Evolutionary conservation across 2,329 filamentous ascomycete species (phyloP).

Genomic region (Talaromyces sp.): DNA sequence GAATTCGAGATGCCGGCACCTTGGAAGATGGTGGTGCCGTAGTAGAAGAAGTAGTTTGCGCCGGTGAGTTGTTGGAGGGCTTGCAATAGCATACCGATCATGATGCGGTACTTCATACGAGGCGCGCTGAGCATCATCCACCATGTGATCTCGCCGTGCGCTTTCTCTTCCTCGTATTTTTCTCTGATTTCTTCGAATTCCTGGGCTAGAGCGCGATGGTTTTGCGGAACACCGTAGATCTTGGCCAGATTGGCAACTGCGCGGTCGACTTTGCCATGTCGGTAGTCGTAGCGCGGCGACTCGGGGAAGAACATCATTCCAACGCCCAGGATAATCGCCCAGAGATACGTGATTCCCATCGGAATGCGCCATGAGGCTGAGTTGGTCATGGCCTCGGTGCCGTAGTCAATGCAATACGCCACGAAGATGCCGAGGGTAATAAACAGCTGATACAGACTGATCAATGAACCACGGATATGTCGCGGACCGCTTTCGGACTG

Average conservation of each 20-base stretch:
- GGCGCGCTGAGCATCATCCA: slow-evolving; percentile 40
- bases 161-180: slow-evolving; percentile 53
- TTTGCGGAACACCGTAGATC: slow-evolving; percentile 52
- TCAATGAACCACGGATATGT: slow-evolving; percentile 44
- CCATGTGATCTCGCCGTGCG: slow-evolving; percentile 33
- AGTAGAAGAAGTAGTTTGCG: slow-evolving; percentile 54
- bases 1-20: slow-evolving; percentile 63
- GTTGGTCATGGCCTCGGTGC: slow-evolving; percentile 32
- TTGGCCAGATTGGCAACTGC: slow-evolving; percentile 52
- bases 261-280: slow-evolving; percentile 51
- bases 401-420: slow-evolving; percentile 48
- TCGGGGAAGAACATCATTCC: slow-evolving; percentile 57
- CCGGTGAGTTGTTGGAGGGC: slow-evolving; percentile 46
- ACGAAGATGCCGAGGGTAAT: slow-evolving; percentile 47
- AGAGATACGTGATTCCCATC: slow-evolving; percentile 58
- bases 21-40: slow-evolving; percentile 63
- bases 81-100: slow-evolving; percentile 42
- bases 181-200: slow-evolving; percentile 56
- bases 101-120: slow-evolving; percentile 42
- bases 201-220: slow-evolving; percentile 51
- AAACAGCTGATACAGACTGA: slow-evolving; percentile 47
- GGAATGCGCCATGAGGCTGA: slow-evolving; percentile 49
- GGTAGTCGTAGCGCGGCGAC: slow-evolving; percentile 57
- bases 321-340: slow-evolving; percentile 52
- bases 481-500: slow-evolving; percentile 44